Base-by-base conservation (phyloP, 805 yeast species). In the Wickerhamiella domercqiae region DNA sequence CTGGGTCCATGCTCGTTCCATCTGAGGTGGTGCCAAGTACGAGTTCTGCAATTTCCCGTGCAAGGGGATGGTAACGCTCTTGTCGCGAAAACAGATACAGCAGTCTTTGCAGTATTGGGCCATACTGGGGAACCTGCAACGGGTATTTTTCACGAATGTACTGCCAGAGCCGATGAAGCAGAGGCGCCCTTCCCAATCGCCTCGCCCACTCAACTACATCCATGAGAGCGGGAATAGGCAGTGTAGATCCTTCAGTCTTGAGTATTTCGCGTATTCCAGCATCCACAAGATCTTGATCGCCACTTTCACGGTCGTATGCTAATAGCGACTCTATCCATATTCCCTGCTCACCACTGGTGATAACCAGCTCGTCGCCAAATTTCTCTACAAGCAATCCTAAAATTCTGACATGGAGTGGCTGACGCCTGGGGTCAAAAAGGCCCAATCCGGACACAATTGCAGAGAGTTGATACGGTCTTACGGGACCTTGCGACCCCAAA, bases 371-470 rank as follows among this genome's bases (percentile, higher is more conserved):
- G 13, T 30, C 21, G 5, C 18, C 18, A 18, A 31, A 6, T 5
- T 15, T 9, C 9, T 25, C n/a, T 17, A 21, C 13, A 29, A 47
- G 29, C 24, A 7, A 1, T 2, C 11, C 17, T 22, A 47, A 36
- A 1, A 48, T 41, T n/a, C 19, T 22, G 14, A 47, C 14, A 21
- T 45, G 35, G 3, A 46, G 26, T 1, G 48, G 50, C 3, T 42
- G 38, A 17, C 41, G 36, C 20, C 44, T 43, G 6, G 50, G 44
- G 24, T 47, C 46, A 26, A 30, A 45, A 3, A 21, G 39, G 9
- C 31, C n/a, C 17, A 47, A 36, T 14, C 50, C 50, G 9, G 40
- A 37, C 1, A 43, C 36, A 3, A 45, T 24, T 2, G 16, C 26
- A 14, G 31, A 36, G 14, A 38, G 32, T 15, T 7, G 26, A 3